Evolutionary conservation across 75 land plant genomes (phyloP).

Genomic region (Pinus taeda): DNA sequence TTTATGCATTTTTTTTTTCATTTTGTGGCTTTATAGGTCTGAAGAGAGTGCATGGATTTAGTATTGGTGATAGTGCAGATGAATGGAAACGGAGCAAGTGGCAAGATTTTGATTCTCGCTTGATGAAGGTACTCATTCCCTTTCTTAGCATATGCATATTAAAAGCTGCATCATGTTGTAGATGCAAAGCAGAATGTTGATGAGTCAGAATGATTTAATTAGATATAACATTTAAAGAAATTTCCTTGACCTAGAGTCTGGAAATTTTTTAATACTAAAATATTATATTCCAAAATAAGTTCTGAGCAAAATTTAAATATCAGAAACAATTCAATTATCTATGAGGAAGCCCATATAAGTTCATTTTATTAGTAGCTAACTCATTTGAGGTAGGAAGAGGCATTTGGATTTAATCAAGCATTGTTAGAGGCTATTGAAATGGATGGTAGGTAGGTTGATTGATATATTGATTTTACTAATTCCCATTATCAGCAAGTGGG

Average conservation of each 20-base stretch:
- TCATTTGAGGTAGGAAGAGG: no score
- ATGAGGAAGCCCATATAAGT: no score
- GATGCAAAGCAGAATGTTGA: neutral
- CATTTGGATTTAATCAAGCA: no score
- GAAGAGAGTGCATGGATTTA: slow-evolving; percentile 87
- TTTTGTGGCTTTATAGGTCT: slow-evolving; percentile 55
- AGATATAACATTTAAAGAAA: neutral
- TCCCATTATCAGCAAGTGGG: no score
- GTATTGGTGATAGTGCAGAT: slow-evolving; percentile 90
- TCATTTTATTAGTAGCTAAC: no score
- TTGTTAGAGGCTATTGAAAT: no score
- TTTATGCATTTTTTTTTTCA: neutral
- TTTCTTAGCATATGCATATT: neutral
- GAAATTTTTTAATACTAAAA: neutral
- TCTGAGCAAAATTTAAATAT: no score
- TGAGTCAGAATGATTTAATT: neutral
- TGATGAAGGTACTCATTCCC: slow-evolving; percentile 52
- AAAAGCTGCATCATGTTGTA: neutral
- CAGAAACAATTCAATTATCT: no score
- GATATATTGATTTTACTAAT: no score
- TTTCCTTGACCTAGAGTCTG: neutral
- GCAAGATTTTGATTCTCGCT: slow-evolving; percentile 66
- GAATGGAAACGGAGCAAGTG: slow-evolving; percentile 60
- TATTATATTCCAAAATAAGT: no score
- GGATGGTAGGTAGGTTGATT: no score